Evolutionary conservation across 192 early-diverging fungal species (phyloP).

Genomic region (Coemansia umbellata): DNA sequence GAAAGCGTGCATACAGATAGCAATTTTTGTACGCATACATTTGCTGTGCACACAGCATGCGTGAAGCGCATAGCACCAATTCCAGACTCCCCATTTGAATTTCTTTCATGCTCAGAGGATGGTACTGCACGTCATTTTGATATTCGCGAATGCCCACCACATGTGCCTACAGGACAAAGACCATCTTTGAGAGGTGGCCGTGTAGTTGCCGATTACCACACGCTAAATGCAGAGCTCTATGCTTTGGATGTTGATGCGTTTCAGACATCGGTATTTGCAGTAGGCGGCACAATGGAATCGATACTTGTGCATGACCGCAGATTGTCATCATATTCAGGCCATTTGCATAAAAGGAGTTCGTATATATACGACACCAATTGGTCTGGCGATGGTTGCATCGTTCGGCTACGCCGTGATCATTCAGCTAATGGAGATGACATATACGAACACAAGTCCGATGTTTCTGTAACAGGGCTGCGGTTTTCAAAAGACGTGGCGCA

Average conservation of each 20-base stretch:
- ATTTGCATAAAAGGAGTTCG: neutral
- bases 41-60: conserved; percentile 47
- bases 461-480: conserved; percentile 36
- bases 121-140: conserved; percentile 58
- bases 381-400: conserved; percentile 32
- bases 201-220: conserved; percentile 51
- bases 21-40: conserved; percentile 40
- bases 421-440: neutral
- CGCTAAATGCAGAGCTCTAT: conserved; percentile 47
- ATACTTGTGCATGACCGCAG: conserved; percentile 53
- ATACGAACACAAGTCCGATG: conserved; percentile 18
- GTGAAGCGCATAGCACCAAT: conserved; percentile 53
- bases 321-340: conserved; percentile 14
- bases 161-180: neutral
- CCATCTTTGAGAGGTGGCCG: conserved; percentile 8
- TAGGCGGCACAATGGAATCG: conserved; percentile 54
- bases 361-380: conserved; percentile 4
- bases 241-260: conserved; percentile 51
- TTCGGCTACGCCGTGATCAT: conserved; percentile 21
- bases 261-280: conserved; percentile 53
- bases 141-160: conserved; percentile 37
- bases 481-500: conserved; percentile 34
- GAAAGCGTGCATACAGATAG: conserved; percentile 6
- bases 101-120: conserved; percentile 60
- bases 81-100: conserved; percentile 48